These are phyloP conservation scores for Talaromyces proteolyticus DNA, from an alignment of 495 filamentous ascomycete genomes.

Conservation along the genomic window DNA sequence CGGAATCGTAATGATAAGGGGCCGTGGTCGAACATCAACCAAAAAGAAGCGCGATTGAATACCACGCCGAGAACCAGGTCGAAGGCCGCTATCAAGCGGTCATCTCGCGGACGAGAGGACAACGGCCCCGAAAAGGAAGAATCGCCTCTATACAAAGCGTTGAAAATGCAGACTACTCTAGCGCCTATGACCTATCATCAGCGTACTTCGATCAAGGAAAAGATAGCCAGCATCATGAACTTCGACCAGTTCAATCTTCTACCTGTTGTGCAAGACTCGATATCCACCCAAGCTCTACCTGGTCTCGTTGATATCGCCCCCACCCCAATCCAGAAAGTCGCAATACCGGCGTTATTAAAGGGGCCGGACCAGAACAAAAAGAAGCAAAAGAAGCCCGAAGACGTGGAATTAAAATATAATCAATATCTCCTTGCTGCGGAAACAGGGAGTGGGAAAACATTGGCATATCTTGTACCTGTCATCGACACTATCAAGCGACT, in stretches of 20 bases:
- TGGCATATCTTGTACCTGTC: constrained; percentile 80
- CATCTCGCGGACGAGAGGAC: constrained; percentile 20
- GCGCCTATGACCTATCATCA: constrained; percentile 67
- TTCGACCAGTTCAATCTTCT: constrained; percentile 78
- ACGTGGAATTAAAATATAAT: constrained; percentile 40
- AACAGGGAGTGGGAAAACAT: constrained; percentile 93
- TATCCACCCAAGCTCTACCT: constrained; percentile 62
- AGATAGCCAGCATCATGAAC: constrained; percentile 60
- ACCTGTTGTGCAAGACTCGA: constrained; percentile 64
- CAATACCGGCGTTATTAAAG: constrained; percentile 73
- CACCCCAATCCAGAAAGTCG: constrained; percentile 82
- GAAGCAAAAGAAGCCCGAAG: constrained; percentile 16
- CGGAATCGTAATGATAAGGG: constrained; percentile 37
- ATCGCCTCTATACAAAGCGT: constrained; percentile 62
- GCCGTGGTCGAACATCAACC: constrained; percentile 77
- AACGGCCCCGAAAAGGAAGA: constrained; percentile 25
- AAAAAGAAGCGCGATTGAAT: constrained; percentile 57
- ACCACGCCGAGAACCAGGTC: constrained; percentile 29
- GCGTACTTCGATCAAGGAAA: constrained; percentile 60
- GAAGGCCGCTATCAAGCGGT: constrained; percentile 31
- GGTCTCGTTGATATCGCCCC: constrained; percentile 67
- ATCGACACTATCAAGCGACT: constrained; percentile 77
- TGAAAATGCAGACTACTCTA: constrained; percentile 90
- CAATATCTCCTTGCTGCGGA: constrained; percentile 90
- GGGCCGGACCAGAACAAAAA: constrained; percentile 17